phyloP scores from a whole-genome alignment of 1,284 basidiomycete genomes.

The Cryptococcus floricola region DNA sequence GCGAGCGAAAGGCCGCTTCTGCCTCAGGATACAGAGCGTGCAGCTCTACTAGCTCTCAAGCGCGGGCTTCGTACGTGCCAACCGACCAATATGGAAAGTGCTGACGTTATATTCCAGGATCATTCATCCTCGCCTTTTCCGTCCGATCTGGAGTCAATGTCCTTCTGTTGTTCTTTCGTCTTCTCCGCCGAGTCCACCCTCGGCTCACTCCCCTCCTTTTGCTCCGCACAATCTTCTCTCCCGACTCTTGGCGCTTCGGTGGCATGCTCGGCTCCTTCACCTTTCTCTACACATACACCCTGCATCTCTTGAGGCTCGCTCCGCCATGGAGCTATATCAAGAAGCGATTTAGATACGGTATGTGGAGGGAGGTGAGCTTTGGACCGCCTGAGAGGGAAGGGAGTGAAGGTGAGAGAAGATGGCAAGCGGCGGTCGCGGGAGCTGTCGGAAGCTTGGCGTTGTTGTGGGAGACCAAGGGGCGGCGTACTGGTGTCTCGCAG shows the following conservation, averaged over 20 bases:
- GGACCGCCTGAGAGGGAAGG: constrained; percentile 54
- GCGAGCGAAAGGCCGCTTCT: constrained; percentile 70
- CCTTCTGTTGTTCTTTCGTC: constrained; percentile 65
- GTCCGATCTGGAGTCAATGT: constrained; percentile 77
- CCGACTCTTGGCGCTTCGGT: constrained; percentile 74
- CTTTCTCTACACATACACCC: constrained; percentile 71
- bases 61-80: constrained; percentile 62
- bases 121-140: constrained; percentile 69
- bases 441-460: constrained; percentile 72
- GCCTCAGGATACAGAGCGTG: constrained; percentile 63
- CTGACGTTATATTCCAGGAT: constrained; percentile 55
- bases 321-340: constrained; percentile 56
- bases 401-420: constrained; percentile 57
- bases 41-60: constrained; percentile 66
- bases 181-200: constrained; percentile 49
- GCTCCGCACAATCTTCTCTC: constrained; percentile 71
- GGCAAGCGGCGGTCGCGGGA: constrained; percentile 87
- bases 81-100: not conserved
- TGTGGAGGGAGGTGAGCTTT: constrained; percentile 37
- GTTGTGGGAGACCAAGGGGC: constrained; percentile 69
- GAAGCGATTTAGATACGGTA: constrained; percentile 32
- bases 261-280: constrained; percentile 82
- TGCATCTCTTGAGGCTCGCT: constrained; percentile 76
- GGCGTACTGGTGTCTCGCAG: constrained; percentile 74
- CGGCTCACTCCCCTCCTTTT: constrained; percentile 54